These are phyloP conservation scores for Keqinozyma sinolaborantium DNA, from an alignment of 1,139 yeast genomes.

Conservation along the genomic window DNA sequence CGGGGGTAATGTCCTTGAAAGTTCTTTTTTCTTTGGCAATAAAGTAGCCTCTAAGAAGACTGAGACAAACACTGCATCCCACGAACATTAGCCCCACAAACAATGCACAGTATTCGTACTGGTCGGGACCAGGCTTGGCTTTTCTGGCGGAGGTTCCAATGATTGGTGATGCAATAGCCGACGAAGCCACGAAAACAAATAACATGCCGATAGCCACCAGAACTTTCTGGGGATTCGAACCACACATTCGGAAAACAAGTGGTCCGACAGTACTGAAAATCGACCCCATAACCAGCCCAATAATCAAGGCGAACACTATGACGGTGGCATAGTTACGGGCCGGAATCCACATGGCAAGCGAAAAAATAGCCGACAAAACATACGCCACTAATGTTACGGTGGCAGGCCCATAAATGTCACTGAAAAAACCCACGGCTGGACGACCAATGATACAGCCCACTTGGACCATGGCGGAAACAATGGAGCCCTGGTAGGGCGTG, in stretches of 20 bases:
- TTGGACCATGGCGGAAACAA: conserved; percentile 47
- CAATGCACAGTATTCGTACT: conserved; percentile 40
- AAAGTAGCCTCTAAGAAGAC: conserved; percentile 38
- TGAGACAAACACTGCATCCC: conserved; percentile 27
- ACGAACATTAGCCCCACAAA: conserved; percentile 43
- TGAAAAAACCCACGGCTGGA: conserved; percentile 42
- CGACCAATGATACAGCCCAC: conserved; percentile 40
- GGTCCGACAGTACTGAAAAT: conserved; percentile 9
- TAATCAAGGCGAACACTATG: conserved; percentile 12
- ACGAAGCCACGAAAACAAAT: conserved; percentile 36
- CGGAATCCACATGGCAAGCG: conserved; percentile 61
- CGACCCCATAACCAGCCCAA: conserved; percentile 15
- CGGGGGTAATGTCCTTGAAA: too few relatives aligned
- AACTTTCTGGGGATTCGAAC: conserved; percentile 28
- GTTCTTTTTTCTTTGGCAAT: too few relatives aligned
- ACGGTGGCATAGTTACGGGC: conserved; percentile 52
- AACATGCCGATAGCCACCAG: conserved; percentile 38
- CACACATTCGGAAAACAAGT: conserved; percentile 25
- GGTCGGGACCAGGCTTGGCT: conserved; percentile 20
- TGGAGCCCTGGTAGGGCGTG: conserved; percentile 35
- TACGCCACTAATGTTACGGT: conserved; percentile 35
- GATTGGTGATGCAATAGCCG: conserved; percentile 42
- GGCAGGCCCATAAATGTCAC: conserved; percentile 44
- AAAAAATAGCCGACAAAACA: conserved; percentile 32
- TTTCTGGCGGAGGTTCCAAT: conserved; percentile 29